These are phyloP conservation scores for Beauveria pseudobassiana DNA, from an alignment of 2,329 filamentous ascomycete genomes.

Conservation along the genomic window DNA sequence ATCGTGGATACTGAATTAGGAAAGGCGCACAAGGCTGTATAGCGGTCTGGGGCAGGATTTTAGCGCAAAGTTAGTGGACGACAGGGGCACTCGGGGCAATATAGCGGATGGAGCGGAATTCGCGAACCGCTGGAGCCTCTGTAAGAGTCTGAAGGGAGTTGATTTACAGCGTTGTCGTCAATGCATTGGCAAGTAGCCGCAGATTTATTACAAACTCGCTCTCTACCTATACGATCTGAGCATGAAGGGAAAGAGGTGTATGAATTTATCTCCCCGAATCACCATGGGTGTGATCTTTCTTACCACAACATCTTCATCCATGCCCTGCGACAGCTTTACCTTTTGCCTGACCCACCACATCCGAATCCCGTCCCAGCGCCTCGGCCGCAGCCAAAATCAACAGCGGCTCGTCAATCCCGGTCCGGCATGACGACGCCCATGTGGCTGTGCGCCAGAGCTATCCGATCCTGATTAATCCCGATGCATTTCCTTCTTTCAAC, in stretches of 20 bases:
- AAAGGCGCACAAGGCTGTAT: background rate
- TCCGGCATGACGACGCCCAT: conserved; percentile 2
- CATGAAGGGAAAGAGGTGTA: too few relatives aligned
- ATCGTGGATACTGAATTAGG: background rate
- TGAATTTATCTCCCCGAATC: too few relatives aligned
- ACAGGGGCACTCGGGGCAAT: too few relatives aligned
- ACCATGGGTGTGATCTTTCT: background rate
- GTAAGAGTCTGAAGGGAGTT: background rate
- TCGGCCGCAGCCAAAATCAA: background rate
- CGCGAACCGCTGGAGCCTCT: background rate
- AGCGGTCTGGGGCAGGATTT: background rate
- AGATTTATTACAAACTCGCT: too few relatives aligned
- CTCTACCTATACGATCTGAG: too few relatives aligned
- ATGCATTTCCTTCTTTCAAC: background rate
- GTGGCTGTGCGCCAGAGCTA: conserved; percentile 1
- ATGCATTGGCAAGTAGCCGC: too few relatives aligned
- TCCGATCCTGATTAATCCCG: background rate
- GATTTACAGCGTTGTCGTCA: too few relatives aligned
- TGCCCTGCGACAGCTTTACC: background rate
- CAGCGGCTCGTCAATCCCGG: background rate
- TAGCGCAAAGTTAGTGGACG: too few relatives aligned
- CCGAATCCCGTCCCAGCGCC: conserved; percentile 3
- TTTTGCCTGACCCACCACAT: background rate
- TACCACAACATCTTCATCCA: background rate
- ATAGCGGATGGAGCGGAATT: background rate